These are phyloP conservation scores for Fistulina hepatica DNA, from an alignment of 1,284 basidiomycete species.

Conservation along the genomic window DNA sequence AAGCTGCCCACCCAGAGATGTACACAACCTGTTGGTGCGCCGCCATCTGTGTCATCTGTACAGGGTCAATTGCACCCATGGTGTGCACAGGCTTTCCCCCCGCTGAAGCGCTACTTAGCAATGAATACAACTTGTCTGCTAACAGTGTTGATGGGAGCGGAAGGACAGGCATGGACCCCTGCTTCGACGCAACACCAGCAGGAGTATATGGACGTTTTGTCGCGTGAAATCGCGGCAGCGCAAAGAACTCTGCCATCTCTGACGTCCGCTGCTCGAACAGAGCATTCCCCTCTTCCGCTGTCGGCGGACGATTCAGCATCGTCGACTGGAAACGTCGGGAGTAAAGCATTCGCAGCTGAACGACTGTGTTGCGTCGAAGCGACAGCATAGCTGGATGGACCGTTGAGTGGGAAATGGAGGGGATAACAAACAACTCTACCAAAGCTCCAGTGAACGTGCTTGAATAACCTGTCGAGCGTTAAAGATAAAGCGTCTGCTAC, in stretches of 20 bases:
- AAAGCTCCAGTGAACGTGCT: no score
- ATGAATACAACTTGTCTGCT: slow-evolving; percentile 72
- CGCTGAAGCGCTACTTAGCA: slow-evolving; percentile 55
- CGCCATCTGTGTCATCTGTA: slow-evolving; percentile 98
- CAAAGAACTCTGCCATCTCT: slow-evolving; percentile 65
- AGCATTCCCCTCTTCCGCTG: slow-evolving; percentile 51
- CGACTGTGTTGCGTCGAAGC: slow-evolving; percentile 6
- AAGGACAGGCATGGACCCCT: slow-evolving; percentile 74
- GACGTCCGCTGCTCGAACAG: slow-evolving; percentile 54
- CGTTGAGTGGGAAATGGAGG: no score
- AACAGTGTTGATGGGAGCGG: slow-evolving; percentile 70
- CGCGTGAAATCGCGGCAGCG: slow-evolving; percentile 60
- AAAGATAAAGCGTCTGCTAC: no score
- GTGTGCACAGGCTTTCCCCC: slow-evolving; percentile 68
- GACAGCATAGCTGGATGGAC: no score
- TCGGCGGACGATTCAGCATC: slow-evolving; percentile 55
- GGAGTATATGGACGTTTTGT: slow-evolving; percentile 75
- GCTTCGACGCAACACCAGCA: slow-evolving; percentile 74
- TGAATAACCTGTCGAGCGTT: no score
- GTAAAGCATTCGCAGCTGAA: no score
- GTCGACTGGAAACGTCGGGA: no score
- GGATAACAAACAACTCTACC: no score
- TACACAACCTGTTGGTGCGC: slow-evolving; percentile 91
- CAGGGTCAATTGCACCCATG: slow-evolving; percentile 84
- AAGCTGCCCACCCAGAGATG: slow-evolving; percentile 88